Base-by-base conservation (phyloP, 2,329 filamentous ascomycete genomes). In the Onygenales sp. region DNA sequence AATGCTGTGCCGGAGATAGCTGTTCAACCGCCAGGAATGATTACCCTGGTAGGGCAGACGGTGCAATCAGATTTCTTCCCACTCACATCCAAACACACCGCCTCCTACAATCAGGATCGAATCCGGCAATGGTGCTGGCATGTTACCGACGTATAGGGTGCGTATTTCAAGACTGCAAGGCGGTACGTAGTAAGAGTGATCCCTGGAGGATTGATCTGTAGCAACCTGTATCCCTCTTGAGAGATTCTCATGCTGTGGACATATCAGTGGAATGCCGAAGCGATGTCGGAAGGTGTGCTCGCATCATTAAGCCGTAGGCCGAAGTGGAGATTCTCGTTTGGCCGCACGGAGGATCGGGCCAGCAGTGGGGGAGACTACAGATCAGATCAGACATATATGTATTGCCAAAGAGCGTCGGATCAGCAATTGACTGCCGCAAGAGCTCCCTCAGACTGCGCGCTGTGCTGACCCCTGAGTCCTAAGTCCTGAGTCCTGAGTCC, bases 41-140 rank as follows among this genome's bases (percentile, higher is more conserved):
- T 17, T 27, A 34, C 21, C 32, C 49, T n/a, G 27, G n/a, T 33
- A 10, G 13, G 37, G 14, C 10, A 34, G 40, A 42, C n/a, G 21
- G 14, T 37, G 33, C 32, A 31, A 47, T 14, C 4, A 31, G 37
- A 39, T 39, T 14, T n/a, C 39, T 49, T 47, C 31, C 34, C 46
- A 71, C 68, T 65, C 59, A 73, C 70, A 61, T 61, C 70, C 70
- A 52, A 73, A 72, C 52, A 73, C 70, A 37, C 70, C 70, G 55
- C 69, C 70, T 51, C 70, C 70, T 3, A 73, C 68, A 44, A 73
- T 71, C 33, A 73, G 58, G 49, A 72, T 70, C 9, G 64, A 68
- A 4, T 63, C 49, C 7, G 70, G 70, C 42, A 71, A 57, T 33
- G 62, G 67, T 68, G 44, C 48, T 53, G 21, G 21, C 21, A 27